Base-by-base conservation (phyloP, 192 early-diverging fungal species). In the Coemansia sp. region DNA sequence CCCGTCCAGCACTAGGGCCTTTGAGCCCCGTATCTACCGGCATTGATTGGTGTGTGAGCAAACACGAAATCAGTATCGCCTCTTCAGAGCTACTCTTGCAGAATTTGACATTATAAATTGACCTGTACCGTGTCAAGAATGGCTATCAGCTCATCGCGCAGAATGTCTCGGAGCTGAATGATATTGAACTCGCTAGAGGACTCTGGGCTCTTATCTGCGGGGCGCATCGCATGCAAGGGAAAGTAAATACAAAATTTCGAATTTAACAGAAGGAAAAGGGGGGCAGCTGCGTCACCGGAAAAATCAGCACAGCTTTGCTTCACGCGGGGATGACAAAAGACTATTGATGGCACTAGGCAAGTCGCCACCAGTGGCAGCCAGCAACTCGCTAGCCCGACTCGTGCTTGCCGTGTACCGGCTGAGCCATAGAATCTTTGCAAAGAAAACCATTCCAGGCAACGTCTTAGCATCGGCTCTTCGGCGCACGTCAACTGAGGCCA, bases 1-100 rank as follows among this genome's bases (percentile, higher is more conserved):
- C 34, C 87, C 86, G 76, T 98, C 94, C n/a, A 98, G 82, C 14
- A 98, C 91, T 18, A 98, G 74, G 18, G 88, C 91, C 73, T 96
- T 98, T 62, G 89, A 87, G 33, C 95, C 95, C 64, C 92, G 88
- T 33, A 97, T 89, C 92, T 92, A 93, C 63, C 56, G 6, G 18
- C 2, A 4, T 58, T 3, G 26, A 4, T 58, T 3, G 26, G 51
- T 34, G 16, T 33, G 4, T 26, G 31, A 31, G 14, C 24, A 55
- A 55, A 16, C 14, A 8, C 31, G 51, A 13, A 55, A 31, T 55
- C 14, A 55, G 51, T 55, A 33, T 31, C 26, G 5, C 34, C 18
- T 59, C 38, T 20, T 21, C 59, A 55, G 23, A 31, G 10, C 24
- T 34, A 33, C 20, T 6, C 34, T 24, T 37, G 9, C 14, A 26